phyloP scores from a whole-genome alignment of 768 basidiomycete genomes.

The Leucocoprinus birnbaumii region DNA sequence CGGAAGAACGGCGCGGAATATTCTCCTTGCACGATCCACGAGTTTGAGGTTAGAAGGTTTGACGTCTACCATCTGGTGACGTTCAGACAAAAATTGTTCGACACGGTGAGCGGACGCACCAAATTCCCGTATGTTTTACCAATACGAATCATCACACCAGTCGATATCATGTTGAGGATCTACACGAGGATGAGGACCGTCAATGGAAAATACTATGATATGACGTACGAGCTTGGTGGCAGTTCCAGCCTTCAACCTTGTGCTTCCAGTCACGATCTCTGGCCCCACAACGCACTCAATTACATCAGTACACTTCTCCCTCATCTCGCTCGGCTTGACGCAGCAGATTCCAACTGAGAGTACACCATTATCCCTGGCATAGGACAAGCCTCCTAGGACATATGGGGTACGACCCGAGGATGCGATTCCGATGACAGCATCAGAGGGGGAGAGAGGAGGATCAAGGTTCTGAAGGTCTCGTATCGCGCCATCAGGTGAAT shows the following conservation, averaged over 20 bases:
- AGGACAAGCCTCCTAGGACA: conserved; percentile 27
- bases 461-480: conserved; percentile 22
- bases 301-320: conserved; percentile 22
- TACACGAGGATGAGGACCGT: conserved; percentile 4
- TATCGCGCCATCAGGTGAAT: conserved; percentile 23
- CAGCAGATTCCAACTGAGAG: conserved; percentile 28
- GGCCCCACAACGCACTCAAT: conserved; percentile 29
- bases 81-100: not conserved
- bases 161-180: conserved; percentile 36
- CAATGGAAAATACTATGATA: not conserved
- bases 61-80: conserved; percentile 30
- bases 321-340: conserved; percentile 23
- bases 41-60: conserved; percentile 28
- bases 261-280: conserved; percentile 30
- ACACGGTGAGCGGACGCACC: conserved; percentile 15
- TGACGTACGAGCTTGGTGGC: conserved; percentile 31
- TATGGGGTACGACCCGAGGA: conserved; percentile 34
- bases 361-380: conserved; percentile 19
- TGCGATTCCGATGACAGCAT: conserved; percentile 31
- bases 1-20: conserved; percentile 26
- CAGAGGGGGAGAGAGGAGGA: conserved; percentile 20
- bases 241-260: conserved; percentile 34
- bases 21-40: conserved; percentile 24
- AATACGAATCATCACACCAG: conserved; percentile 29
- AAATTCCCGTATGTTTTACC: conserved; percentile 34